phyloP scores from a whole-genome alignment of 345 rosid species.

The Linum usitatissimum region DNA sequence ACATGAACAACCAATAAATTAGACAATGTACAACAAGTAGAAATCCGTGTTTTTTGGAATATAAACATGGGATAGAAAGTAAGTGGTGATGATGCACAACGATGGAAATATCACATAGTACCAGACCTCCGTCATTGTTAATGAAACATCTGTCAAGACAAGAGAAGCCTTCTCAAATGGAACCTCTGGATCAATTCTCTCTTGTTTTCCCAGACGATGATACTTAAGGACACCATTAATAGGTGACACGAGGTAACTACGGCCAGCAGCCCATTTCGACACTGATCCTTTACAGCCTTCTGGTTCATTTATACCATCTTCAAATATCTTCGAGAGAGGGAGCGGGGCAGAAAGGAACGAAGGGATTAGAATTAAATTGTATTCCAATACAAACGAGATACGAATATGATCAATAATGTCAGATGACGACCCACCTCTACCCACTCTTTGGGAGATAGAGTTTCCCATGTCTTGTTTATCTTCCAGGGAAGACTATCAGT shows the following conservation, averaged over 20 bases:
- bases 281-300: slow-evolving; percentile 25
- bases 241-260: slow-evolving; percentile 73
- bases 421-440: slow-evolving; percentile 55
- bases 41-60: not conserved
- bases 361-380: not conserved
- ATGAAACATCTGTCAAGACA: slow-evolving; percentile 67
- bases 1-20: slow-evolving; percentile 11
- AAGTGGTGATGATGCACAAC: slow-evolving; percentile 1
- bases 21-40: not conserved
- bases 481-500: slow-evolving; percentile 74
- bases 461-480: slow-evolving; percentile 80
- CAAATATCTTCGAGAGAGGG: slow-evolving; percentile 52
- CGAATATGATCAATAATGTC: slow-evolving; percentile 2
- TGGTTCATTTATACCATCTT: slow-evolving; percentile 85
- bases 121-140: slow-evolving; percentile 71
- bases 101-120: slow-evolving; percentile 7
- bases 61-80: not conserved
- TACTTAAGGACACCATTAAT: slow-evolving; percentile 85
- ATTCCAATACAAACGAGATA: not conserved
- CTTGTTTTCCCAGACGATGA: slow-evolving; percentile 95
- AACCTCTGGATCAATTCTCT: slow-evolving; percentile 75
- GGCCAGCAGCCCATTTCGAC: slow-evolving; percentile 71
- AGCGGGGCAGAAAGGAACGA: slow-evolving; percentile 9
- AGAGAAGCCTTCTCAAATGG: slow-evolving; percentile 93
- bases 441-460: slow-evolving; percentile 84